Conservation (phyloP, 192 early-diverging fungal species). For the Backusella tuberculispora region DNA sequence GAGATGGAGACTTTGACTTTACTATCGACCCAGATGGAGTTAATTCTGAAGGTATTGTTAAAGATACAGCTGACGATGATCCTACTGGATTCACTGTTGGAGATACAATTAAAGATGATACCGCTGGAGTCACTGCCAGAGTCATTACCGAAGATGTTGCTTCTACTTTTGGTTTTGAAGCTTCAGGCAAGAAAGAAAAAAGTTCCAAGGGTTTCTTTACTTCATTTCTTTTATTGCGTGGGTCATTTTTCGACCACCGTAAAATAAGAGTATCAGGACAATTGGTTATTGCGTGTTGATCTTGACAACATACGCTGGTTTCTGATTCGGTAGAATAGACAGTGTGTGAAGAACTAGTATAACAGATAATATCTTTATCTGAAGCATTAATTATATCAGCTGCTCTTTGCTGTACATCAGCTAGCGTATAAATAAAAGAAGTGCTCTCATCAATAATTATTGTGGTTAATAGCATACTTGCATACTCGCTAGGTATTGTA, state of each 20-base stretch:
- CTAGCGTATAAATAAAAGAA: not conserved
- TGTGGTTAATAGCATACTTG: not conserved
- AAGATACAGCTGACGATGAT: not conserved
- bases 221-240: not conserved
- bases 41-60: not conserved
- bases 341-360: not conserved
- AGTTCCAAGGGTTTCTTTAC: no score
- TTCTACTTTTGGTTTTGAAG: not conserved
- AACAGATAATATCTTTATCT: not conserved
- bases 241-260: not conserved
- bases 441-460: not conserved
- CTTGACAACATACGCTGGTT: not conserved
- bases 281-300: not conserved
- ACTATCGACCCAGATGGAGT: not conserved
- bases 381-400: not conserved
- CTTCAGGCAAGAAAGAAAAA: not conserved
- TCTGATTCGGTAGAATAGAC: not conserved
- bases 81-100: not conserved
- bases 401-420: not conserved
- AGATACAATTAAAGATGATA: not conserved
- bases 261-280: constrained; percentile 1
- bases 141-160: not conserved
- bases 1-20: no score
- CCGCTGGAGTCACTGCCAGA: not conserved
- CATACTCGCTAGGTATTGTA: not conserved